Evolutionary conservation across 148 eudicot species (phyloP).

Genomic region (Camellia sinensis): DNA sequence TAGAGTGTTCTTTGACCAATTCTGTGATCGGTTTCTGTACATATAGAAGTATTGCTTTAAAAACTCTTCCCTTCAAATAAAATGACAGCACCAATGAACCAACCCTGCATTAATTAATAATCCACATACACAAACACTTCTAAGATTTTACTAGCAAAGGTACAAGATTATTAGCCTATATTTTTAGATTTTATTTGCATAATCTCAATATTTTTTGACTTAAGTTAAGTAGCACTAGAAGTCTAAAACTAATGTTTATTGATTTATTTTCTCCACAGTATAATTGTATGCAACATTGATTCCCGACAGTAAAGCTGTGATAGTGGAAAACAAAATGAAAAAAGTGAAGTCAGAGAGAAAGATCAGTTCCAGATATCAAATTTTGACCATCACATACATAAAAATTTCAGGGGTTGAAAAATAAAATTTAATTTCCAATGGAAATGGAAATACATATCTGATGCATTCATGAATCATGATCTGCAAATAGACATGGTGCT

Average conservation of each 20-base stretch:
- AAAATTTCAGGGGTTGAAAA: no score
- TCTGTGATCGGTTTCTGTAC: no score
- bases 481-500: neutral
- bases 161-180: no score
- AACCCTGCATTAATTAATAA: neutral
- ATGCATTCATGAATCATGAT: neutral
- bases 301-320: neutral
- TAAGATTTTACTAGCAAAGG: no score
- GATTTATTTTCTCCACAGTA: neutral
- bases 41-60: no score
- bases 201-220: neutral
- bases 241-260: neutral
- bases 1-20: no score
- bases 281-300: no score
- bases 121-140: neutral
- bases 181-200: neutral
- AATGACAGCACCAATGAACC: slow-evolving; percentile 8
- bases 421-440: neutral
- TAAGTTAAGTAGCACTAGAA: neutral
- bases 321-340: neutral
- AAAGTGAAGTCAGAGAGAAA: neutral
- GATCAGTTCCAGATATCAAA: neutral
- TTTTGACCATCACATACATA: neutral
- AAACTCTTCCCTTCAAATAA: neutral
- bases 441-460: neutral